Evolutionary conservation across 2,329 filamentous ascomycete genomes (phyloP), one percentile per base, ranked within the genome.

Genomic region (Fusarium camptoceras): DNA sequence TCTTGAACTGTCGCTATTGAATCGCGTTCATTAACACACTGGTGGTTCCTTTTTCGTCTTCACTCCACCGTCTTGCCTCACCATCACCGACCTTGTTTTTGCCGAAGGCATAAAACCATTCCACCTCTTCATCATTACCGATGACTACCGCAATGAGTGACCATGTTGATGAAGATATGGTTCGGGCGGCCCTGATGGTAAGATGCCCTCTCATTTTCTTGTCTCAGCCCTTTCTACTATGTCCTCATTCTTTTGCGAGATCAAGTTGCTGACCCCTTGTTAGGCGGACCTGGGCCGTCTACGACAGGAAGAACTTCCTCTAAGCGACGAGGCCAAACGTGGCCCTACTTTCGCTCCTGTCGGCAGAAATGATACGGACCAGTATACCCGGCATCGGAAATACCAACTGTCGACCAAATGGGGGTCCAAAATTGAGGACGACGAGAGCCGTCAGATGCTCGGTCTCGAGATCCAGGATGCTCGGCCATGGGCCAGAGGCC

Each of bases 231-330:
- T 28, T 55, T 12, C 15, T 25, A 24, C 16, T 34, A 18, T 24
- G 3, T 18, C 6, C 15, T 44, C 9, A 14, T n/a, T 10, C 12
- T 15, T 47, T 12, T 37, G 12, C 48, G 6, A 50, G 31, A 5
- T n/a, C 14, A 43, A 43, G 12, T 34, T 34, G 16, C 8, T 3
- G 20, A 44, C 15, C 30, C 27, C 16, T 27, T 34, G 8, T 25
- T 37, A 76, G 74, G 68, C 66, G 44, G 74, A 76, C 28, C 59
- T 76, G 5, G 54, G 64, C 27, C 74, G 72, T 3, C 7, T 18
- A 5, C 66, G 74, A 3, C 74, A 76, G 34, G 72, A 76, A 3
- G 74, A 76, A 12, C 63, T 76, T 3, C 74, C 74, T 10, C 31
- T 76, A 2, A 75, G 63, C 9, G 6, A 37, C 2, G 8, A 59